Percentiles rank a stretch among this genome's conserved stretches.
phyloP scores from a whole-genome alignment of 371 early-diverging fungal genomes.

The Coemansia sp. region DNA sequence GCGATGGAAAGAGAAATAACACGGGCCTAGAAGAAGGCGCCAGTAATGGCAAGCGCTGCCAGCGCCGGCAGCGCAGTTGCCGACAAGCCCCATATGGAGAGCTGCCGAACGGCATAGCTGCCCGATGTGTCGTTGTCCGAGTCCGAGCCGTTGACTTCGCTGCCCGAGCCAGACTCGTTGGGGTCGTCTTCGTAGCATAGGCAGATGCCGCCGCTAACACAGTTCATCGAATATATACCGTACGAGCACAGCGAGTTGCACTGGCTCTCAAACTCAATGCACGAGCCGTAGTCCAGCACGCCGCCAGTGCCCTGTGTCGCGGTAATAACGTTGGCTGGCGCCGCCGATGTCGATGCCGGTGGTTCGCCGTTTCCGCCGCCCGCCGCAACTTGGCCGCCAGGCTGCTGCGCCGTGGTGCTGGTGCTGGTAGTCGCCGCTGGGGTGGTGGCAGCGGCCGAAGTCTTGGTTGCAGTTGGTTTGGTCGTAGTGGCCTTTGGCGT shows the following conservation, averaged over 20 bases:
- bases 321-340: slow-evolving; percentile 32
- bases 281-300: slow-evolving; percentile 36
- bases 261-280: slow-evolving; percentile 41
- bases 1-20: neutral
- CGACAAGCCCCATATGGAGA: slow-evolving; percentile 19
- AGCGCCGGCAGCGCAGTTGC: slow-evolving; percentile 15
- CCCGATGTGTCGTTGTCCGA: neutral
- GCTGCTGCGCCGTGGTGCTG: neutral
- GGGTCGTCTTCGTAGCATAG: slow-evolving; percentile 35
- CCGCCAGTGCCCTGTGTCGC: slow-evolving; percentile 43
- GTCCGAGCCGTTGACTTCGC: slow-evolving; percentile 1
- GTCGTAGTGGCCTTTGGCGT: slow-evolving; percentile 4
- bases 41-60: slow-evolving; percentile 16
- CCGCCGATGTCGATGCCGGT: slow-evolving; percentile 1
- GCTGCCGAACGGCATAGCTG: slow-evolving; percentile 1
- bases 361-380: slow-evolving; percentile 35
- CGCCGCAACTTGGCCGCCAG: slow-evolving; percentile 20
- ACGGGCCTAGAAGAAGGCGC: slow-evolving; percentile 23
- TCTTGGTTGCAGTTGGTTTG: neutral
- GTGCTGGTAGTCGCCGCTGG: neutral
- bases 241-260: slow-evolving; percentile 37
- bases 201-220: slow-evolving; percentile 41
- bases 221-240: slow-evolving; percentile 42
- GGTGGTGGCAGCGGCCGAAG: too few relatives aligned
- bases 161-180: slow-evolving; percentile 3